Base-by-base conservation (phyloP, 768 basidiomycete species). In the Pulveroboletus frians region DNA sequence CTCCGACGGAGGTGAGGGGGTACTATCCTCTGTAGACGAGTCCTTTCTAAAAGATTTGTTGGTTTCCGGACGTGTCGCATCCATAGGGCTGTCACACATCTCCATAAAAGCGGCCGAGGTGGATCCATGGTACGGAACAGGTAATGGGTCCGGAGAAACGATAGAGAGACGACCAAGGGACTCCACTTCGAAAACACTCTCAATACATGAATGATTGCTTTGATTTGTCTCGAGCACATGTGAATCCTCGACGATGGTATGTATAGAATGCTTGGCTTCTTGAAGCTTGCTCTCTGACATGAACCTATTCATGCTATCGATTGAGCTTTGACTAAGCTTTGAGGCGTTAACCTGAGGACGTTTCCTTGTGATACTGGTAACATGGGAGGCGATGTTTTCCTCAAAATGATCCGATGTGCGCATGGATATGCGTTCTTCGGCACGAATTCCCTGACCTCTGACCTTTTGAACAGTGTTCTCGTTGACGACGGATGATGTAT, bases 101-200 rank as follows among this genome's bases (percentile, higher is more conserved):
- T 62, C 66, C 62, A 60, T 53, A 41, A 67, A 67, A 34, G 48
- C 15, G 13, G 56, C 51, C 18, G 66, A 67, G 11, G 62, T 66
- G 30, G 66, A 67, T 36, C 66, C 66, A 36, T 76, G 74, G 50
- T 71, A 75, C 7, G 75, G 76, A 27, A 75, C 66, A n/a, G 76
- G 75, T 43, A 77, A 48, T 29, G 75, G 75, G 34, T 69, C 75
- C 21, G 71, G 71, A 13, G 75, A 76, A 43, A 61, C 39, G 17
- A 68, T 67, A n/a, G 69, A 59, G 23, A 68, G 56, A 36, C 53
- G 53, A 37, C 42, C 38, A 20, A 56, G 53, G 27, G 56, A 63
- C 42, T 61, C 65, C 32, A 51, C 53, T 14, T 65, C 63, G 21
- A 49, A 60, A 47, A 57, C 62, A 31, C 15, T 46, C 44, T 62